Percentiles rank a stretch among this genome's conserved stretches.
These are phyloP conservation scores for Heimioporus sp. DNA, from an alignment of 768 basidiomycete genomes.

Conservation along the genomic window DNA sequence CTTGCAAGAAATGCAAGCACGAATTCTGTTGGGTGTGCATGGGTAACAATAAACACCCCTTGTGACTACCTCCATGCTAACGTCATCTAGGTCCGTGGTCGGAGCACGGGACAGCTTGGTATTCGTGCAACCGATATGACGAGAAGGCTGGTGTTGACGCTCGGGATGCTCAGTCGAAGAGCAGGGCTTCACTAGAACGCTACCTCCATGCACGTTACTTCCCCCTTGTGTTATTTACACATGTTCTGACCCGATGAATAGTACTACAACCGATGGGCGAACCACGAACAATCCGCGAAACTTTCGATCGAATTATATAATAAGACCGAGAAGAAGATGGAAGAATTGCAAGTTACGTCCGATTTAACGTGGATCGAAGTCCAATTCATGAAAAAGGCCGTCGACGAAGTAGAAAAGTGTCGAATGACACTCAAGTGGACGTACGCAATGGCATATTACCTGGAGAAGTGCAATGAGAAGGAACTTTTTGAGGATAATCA, in stretches of 20 bases:
- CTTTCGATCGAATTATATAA: conserved; percentile 88
- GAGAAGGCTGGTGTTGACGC: conserved; percentile 87
- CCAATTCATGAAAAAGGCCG: conserved; percentile 98
- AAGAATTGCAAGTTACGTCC: conserved; percentile 95
- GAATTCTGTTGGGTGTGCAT: conserved; percentile 99
- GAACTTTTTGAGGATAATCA: conserved; percentile 98
- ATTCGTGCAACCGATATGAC: conserved; percentile 96
- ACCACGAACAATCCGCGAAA: conserved; percentile 99
- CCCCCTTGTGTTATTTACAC: not conserved
- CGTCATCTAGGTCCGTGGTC: conserved; percentile 81
- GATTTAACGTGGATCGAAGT: conserved; percentile 97
- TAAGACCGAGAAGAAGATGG: conserved; percentile 99
- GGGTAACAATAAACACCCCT: conserved; percentile 50
- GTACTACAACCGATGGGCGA: conserved; percentile 99
- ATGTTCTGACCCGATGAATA: conserved; percentile 29
- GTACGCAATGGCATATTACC: conserved; percentile 98
- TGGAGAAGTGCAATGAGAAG: conserved; percentile 87
- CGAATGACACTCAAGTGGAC: conserved; percentile 98
- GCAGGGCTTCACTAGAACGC: conserved; percentile 87
- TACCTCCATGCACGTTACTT: conserved; percentile 82
- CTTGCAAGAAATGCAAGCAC: conserved; percentile 98
- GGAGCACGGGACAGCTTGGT: conserved; percentile 97
- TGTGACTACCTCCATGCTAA: conserved; percentile 1
- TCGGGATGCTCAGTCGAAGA: conserved; percentile 87
- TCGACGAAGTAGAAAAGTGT: conserved; percentile 87